Evolutionary conservation across 108 stramenopile species (phyloP).

Genomic region (Nitzschia sp.): DNA sequence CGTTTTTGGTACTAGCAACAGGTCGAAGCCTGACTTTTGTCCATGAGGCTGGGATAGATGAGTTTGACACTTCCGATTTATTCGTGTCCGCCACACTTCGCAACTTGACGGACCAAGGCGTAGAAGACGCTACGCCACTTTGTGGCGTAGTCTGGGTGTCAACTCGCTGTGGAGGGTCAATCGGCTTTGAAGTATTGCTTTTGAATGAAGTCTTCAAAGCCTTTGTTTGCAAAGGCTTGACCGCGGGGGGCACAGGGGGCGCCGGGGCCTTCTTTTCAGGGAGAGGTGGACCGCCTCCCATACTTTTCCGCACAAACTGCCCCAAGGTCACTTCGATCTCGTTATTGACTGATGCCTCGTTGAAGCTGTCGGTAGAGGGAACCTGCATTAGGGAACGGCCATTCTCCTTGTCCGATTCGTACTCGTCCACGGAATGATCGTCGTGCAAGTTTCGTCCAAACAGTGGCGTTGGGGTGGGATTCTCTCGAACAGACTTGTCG

Average conservation of each 20-base stretch:
- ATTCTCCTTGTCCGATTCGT: slow-evolving; percentile 17
- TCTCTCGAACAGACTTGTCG: slow-evolving; percentile 29
- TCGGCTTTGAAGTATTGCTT: background rate
- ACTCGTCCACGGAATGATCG: background rate
- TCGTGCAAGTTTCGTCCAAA: slow-evolving; percentile 11
- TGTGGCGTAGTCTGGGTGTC: background rate
- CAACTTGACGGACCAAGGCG: slow-evolving; percentile 38
- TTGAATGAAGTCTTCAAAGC: background rate
- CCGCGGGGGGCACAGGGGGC: background rate
- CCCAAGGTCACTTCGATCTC: slow-evolving; percentile 30
- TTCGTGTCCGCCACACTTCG: slow-evolving; percentile 22
- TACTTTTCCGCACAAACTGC: slow-evolving; percentile 21
- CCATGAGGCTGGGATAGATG: slow-evolving; percentile 36
- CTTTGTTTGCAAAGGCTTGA: too few species aligned
- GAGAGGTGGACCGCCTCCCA: background rate
- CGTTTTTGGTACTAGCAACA: background rate
- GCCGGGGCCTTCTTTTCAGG: background rate
- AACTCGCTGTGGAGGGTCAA: background rate
- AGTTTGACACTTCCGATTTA: slow-evolving; percentile 11
- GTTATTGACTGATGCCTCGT: background rate
- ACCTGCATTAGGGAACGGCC: slow-evolving; percentile 4
- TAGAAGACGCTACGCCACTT: background rate
- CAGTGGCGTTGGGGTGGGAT: background rate
- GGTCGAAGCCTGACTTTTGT: slow-evolving; percentile 41
- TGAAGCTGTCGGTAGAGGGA: slow-evolving; percentile 25